Conservation (phyloP, 116 monocot genomes). For the Zostera marina region DNA sequence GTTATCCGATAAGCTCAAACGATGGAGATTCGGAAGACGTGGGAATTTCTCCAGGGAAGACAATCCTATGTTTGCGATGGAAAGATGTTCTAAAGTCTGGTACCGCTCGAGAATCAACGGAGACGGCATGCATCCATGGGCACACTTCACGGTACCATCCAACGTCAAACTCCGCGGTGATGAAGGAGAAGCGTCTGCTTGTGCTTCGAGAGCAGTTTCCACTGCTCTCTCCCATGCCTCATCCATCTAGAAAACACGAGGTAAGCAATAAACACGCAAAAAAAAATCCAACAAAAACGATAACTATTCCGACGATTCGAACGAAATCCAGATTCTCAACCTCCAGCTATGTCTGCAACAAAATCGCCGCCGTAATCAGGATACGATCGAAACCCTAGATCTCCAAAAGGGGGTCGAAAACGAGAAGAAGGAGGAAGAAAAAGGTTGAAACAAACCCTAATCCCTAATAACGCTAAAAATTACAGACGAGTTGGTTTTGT, state of each 20-base stretch:
- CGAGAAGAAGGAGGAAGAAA: neutral
- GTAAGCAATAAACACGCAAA: neutral
- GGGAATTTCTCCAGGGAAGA: constrained; percentile 81
- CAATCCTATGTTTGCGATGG: constrained; percentile 83
- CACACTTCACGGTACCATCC: constrained; percentile 79
- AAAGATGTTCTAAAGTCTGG: constrained; percentile 61
- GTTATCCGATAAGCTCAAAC: constrained; percentile 84
- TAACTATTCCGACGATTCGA: too few relatives aligned
- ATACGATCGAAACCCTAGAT: neutral
- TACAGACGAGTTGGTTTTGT: neutral
- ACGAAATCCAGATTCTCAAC: too few relatives aligned
- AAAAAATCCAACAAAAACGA: too few relatives aligned
- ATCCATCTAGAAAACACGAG: constrained; percentile 28
- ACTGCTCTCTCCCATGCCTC: constrained; percentile 92
- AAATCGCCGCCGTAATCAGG: neutral
- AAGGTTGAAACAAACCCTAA: constrained; percentile 9
- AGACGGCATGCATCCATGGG: constrained; percentile 67
- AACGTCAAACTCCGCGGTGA: constrained; percentile 46
- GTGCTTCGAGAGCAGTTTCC: constrained; percentile 46
- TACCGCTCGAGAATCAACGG: constrained; percentile 53
- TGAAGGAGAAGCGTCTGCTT: constrained; percentile 21
- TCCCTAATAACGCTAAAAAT: neutral
- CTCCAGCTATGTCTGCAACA: neutral
- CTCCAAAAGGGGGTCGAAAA: neutral
- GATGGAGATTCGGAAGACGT: constrained; percentile 49